Evolutionary conservation across 2,329 filamentous ascomycete genomes (phyloP).

Genomic region (Chalaropsis thielavioides): DNA sequence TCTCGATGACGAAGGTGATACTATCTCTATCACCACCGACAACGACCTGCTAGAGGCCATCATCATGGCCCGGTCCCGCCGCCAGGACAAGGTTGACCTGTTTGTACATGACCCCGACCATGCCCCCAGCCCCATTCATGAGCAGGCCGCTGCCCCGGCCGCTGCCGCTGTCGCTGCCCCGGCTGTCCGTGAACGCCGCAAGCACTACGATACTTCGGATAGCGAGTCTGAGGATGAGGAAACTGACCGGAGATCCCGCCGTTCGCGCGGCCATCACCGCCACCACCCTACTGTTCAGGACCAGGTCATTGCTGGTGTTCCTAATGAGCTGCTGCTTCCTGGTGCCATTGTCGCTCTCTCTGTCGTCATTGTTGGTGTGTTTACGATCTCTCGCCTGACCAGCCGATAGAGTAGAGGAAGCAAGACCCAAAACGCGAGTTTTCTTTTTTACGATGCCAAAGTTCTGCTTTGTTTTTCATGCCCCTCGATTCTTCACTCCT

Average conservation of each 20-base stretch:
- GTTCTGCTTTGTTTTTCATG: slow-evolving; percentile 5
- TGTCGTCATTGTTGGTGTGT: slow-evolving; percentile 85
- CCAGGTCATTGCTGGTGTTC: slow-evolving; percentile 77
- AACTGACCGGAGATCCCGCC: slow-evolving; percentile 32
- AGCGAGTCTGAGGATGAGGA: slow-evolving; percentile 42
- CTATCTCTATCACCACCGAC: slow-evolving; percentile 91
- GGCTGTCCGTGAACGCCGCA: slow-evolving; percentile 35
- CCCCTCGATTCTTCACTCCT: background rate
- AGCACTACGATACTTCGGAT: slow-evolving; percentile 37
- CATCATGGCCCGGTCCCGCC: slow-evolving; percentile 59
- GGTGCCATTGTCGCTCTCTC: slow-evolving; percentile 92
- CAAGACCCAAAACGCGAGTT: background rate
- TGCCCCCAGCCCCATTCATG: slow-evolving; percentile 48
- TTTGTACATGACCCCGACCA: slow-evolving; percentile 91
- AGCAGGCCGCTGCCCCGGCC: slow-evolving; percentile 30
- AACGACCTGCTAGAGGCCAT: slow-evolving; percentile 87
- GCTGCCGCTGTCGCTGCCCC: slow-evolving; percentile 36
- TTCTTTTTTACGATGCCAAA: slow-evolving; percentile 5
- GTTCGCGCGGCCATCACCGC: slow-evolving; percentile 25
- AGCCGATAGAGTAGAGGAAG: slow-evolving; percentile 31
- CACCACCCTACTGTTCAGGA: slow-evolving; percentile 35
- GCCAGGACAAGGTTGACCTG: slow-evolving; percentile 85
- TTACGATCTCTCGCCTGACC: slow-evolving; percentile 62
- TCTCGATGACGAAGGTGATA: slow-evolving; percentile 91
- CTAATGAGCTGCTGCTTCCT: slow-evolving; percentile 84